phyloP scores from a whole-genome alignment of 139 green algal genomes.

The Haematococcus lacustris region DNA sequence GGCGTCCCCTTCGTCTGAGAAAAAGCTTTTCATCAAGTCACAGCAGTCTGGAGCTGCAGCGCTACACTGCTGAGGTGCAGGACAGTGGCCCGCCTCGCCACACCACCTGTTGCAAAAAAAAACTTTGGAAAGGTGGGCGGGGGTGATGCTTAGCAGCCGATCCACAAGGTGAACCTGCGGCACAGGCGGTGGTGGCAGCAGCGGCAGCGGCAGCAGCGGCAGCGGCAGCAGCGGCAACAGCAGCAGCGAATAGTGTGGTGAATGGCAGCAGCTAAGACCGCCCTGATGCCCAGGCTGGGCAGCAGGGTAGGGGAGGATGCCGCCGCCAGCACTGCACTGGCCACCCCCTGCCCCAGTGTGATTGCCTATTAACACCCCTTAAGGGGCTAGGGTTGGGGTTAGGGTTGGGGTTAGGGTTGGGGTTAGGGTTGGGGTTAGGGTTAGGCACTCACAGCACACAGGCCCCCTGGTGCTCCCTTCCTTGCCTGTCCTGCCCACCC shows the following conservation, averaged over 20 bases:
- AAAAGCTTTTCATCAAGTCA: neutral
- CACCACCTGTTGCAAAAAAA: constrained; percentile 58
- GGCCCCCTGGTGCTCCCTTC: neutral
- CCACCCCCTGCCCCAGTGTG: neutral
- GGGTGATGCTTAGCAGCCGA: constrained; percentile 45
- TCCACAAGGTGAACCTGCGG: constrained; percentile 33
- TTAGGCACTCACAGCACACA: neutral
- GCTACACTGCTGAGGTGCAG: neutral
- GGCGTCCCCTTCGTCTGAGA: neutral
- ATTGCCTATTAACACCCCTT: too few relatives aligned
- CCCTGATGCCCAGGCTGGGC: neutral
- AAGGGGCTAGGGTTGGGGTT: too few relatives aligned
- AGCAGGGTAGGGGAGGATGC: neutral
- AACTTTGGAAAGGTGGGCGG: constrained; percentile 34
- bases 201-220: too few relatives aligned
- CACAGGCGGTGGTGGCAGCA: too few relatives aligned
- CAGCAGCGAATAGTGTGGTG: neutral
- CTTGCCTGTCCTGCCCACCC: neutral
- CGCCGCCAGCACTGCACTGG: neutral
- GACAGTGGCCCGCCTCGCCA: neutral
- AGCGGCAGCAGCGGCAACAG: neutral
- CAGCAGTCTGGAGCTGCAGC: neutral
- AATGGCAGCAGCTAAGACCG: neutral
- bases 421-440: too few relatives aligned
- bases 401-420: too few relatives aligned